Conservation (phyloP, 345 rosid species). For the Citrus reticulata region DNA sequence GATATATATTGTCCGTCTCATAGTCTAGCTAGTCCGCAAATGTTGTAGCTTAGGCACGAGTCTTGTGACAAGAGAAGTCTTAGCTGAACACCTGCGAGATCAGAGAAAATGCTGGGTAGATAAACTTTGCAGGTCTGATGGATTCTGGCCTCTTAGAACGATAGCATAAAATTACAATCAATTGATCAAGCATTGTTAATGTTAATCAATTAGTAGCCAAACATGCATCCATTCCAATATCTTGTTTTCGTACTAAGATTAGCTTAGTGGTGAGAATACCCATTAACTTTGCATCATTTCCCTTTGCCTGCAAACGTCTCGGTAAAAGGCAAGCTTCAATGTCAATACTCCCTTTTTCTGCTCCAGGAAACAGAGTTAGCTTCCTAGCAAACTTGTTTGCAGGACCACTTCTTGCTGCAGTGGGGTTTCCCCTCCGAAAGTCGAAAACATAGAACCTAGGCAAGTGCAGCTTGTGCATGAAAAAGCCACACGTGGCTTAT, state of each 20-base stretch:
- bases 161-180: neutral
- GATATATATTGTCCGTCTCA: too few species aligned
- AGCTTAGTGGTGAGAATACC: neutral
- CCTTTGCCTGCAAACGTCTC: slow-evolving; percentile 14
- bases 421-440: slow-evolving; percentile 21
- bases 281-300: slow-evolving; percentile 26
- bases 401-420: slow-evolving; percentile 19
- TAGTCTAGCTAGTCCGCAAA: too few species aligned
- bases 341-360: slow-evolving; percentile 22
- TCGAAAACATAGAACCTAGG: slow-evolving; percentile 17
- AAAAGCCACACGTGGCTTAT: too few species aligned
- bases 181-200: neutral
- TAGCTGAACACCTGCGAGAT: too few species aligned
- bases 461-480: neutral
- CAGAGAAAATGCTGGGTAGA: too few species aligned
- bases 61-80: too few species aligned
- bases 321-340: slow-evolving; percentile 20
- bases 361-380: neutral
- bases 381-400: neutral
- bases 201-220: neutral
- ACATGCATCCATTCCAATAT: neutral
- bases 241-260: neutral
- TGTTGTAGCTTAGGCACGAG: too few species aligned
- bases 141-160: neutral
- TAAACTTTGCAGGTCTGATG: too few species aligned